phyloP scores from a whole-genome alignment of 495 filamentous ascomycete species.

The Penicillium bovifimosum region DNA sequence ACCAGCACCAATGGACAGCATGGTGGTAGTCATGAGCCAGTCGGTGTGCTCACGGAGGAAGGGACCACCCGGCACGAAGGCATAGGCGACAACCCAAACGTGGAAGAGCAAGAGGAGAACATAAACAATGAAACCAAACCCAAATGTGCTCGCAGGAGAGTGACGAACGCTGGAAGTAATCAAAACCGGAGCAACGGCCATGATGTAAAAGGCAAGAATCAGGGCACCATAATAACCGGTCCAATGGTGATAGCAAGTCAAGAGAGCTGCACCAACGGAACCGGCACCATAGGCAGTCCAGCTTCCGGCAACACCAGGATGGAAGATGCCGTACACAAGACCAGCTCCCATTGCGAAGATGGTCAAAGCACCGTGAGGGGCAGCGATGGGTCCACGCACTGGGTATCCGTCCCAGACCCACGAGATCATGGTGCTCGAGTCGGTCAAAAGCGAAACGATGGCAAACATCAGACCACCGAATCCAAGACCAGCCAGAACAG shows the following conservation, averaged over 20 bases:
- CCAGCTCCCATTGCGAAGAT: constrained; percentile 83
- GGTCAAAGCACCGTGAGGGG: constrained; percentile 79
- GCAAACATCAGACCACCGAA: constrained; percentile 81
- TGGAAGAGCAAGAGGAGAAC: constrained; percentile 90
- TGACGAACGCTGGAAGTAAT: constrained; percentile 69
- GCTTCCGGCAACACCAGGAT: constrained; percentile 60
- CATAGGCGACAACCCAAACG: constrained; percentile 98
- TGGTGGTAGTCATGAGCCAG: constrained; percentile 82
- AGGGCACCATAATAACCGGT: constrained; percentile 84
- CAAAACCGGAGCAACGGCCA: constrained; percentile 73
- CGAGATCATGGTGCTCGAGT: constrained; percentile 97
- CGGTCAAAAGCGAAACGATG: constrained; percentile 89
- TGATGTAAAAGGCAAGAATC: constrained; percentile 67
- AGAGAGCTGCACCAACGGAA: constrained; percentile 69
- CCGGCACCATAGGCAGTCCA: constrained; percentile 81
- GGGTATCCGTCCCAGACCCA: constrained; percentile 99
- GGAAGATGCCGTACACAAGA: constrained; percentile 69
- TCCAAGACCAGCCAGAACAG: constrained; percentile 66
- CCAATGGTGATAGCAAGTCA: constrained; percentile 81
- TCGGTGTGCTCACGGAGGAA: constrained; percentile 92
- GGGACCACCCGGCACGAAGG: constrained; percentile 96
- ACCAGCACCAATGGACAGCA: constrained; percentile 80
- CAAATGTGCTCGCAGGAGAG: constrained; percentile 72
- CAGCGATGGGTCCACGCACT: constrained; percentile 81
- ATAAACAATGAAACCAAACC: constrained; percentile 81